phyloP scores from a whole-genome alignment of 1,139 yeast species.

The Suhomyces bokatorum region DNA sequence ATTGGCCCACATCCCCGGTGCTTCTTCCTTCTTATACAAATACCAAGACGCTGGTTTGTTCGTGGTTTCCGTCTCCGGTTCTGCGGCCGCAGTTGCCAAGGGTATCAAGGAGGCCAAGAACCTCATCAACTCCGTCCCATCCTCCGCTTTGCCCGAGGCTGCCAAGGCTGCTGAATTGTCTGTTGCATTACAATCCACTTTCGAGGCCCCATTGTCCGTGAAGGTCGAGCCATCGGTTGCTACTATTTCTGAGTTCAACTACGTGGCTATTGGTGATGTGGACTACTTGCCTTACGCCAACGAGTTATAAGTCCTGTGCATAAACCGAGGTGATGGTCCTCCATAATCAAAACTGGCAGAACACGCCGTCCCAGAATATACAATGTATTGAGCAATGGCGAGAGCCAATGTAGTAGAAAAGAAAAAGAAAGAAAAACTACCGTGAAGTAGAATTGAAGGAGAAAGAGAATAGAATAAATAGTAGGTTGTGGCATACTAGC shows the following conservation, averaged over 20 bases:
- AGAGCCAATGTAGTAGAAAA: not conserved
- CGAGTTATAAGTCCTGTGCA: conserved; percentile 59
- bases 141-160: conserved; percentile 40
- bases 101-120: conserved; percentile 65
- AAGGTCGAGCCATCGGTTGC: conserved; percentile 45
- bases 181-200: conserved; percentile 49
- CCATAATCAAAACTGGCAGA: conserved; percentile 5
- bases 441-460: no score
- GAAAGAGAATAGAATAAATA: no score
- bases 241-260: conserved; percentile 69
- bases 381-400: conserved; percentile 2
- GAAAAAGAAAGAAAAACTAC: no score
- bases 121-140: conserved; percentile 44
- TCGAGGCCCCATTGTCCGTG: conserved; percentile 48
- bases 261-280: conserved; percentile 89
- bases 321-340: conserved; percentile 7
- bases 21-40: conserved; percentile 60
- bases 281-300: conserved; percentile 85
- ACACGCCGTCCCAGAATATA: conserved; percentile 3
- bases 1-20: conserved; percentile 52
- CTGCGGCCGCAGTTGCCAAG: conserved; percentile 58
- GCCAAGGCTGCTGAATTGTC: conserved; percentile 50
- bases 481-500: no score
- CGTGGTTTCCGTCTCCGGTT: conserved; percentile 64
- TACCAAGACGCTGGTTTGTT: conserved; percentile 85